Base-by-base conservation (phyloP, 768 basidiomycete species). In the Tephrocybe rancida region DNA sequence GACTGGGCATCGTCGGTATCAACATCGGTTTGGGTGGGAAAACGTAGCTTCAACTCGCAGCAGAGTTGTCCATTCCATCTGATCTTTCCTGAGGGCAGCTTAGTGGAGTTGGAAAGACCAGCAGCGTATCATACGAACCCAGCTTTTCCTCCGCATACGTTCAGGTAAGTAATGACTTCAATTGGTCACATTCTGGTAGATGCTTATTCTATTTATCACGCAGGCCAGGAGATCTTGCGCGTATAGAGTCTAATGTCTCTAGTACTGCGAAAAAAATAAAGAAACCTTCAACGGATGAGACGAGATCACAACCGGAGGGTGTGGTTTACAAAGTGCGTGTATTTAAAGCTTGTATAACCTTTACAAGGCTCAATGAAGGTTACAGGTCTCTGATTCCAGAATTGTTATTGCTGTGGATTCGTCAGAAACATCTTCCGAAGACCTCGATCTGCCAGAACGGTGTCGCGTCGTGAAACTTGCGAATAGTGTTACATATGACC, bases 11-110 rank as follows among this genome's bases (percentile, higher is more conserved):
- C 1, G 77, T 82, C 1, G 77, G 80, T 22, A 77, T 94, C n/a
- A 85, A 81, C 46, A 80, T 97, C 16, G 96, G 95, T 2, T 79
- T 98, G 3, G 95, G 94, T 24, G 95, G 95, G 24, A 95, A 95
- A 75, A 95, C 86, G 94, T 96, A 67, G 65, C 70, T 43, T 54
- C 13, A 21, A 6, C n/a, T 30, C 27, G 26, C n/a, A 3, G 26
- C 51, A 39, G 24, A 42, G 35, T 21, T 42, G 48, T 45, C 51
- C 35, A 39, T 34, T 27, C 34, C 41, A 50, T 57, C 57, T 56
- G 64, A 73, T 49, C 18, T 61, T 59, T 43, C 64, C 56, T 63
- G 70, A 80, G 72, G 64, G 60, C 58, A 96, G 95, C 42, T 73
- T 98, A 53, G 81, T 98, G 51, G 93, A 96, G 68, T 75, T 98